Percentiles rank a stretch among this genome's conserved stretches.
phyloP scores from a whole-genome alignment of 2,329 filamentous ascomycete genomes.

The Lachnellula subtilissima region DNA sequence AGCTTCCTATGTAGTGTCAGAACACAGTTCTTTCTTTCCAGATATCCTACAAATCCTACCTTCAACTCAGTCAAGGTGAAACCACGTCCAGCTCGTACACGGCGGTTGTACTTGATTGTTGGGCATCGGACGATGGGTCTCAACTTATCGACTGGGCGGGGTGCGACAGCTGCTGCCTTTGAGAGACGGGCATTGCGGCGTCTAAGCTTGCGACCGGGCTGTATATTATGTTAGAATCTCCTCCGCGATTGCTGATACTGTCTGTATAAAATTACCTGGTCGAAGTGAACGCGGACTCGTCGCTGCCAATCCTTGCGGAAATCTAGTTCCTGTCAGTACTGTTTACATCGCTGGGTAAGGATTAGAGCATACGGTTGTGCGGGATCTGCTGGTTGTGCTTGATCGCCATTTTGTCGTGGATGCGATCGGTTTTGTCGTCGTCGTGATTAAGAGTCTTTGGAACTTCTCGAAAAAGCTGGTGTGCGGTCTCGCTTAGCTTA shows the following conservation, averaged over 20 bases:
- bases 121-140: slow-evolving; percentile 96
- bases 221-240: slow-evolving; percentile 34
- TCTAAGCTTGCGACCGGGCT: slow-evolving; percentile 95
- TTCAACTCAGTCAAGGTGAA: slow-evolving; percentile 98
- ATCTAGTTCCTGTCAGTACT: slow-evolving; percentile 51
- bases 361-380: slow-evolving; percentile 74
- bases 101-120: slow-evolving; percentile 98
- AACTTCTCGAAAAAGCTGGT: not conserved
- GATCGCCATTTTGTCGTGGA: slow-evolving; percentile 63
- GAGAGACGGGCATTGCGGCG: slow-evolving; percentile 85
- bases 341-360: slow-evolving; percentile 24
- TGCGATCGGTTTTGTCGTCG: slow-evolving; percentile 29
- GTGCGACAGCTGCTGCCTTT: slow-evolving; percentile 93
- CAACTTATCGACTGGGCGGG: slow-evolving; percentile 94
- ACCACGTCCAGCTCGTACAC: slow-evolving; percentile 91
- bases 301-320: slow-evolving; percentile 99
- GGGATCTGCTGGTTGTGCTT: slow-evolving; percentile 99
- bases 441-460: slow-evolving; percentile 17
- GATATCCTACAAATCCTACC: slow-evolving; percentile 51
- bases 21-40: slow-evolving; percentile 4
- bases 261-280: slow-evolving; percentile 70
- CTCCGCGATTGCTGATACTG: slow-evolving; percentile 6
- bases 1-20: slow-evolving; percentile 62
- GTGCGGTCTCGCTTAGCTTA: too few relatives aligned
- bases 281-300: slow-evolving; percentile 98